phyloP scores from a whole-genome alignment of 2,329 filamentous ascomycete species.

The Nakataea oryzae region DNA sequence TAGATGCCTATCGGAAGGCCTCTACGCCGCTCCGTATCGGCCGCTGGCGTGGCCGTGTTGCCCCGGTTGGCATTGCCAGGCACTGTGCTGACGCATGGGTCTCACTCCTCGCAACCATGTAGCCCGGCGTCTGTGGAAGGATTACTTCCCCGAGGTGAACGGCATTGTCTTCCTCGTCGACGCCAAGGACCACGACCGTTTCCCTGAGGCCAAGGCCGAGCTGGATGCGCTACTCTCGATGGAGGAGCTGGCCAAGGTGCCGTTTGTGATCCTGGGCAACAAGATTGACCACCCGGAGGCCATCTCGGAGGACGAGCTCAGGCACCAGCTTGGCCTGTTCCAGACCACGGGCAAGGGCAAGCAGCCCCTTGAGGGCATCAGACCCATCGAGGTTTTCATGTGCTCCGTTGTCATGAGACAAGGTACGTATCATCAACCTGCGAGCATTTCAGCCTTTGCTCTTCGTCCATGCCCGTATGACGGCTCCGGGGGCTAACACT shows the following conservation, averaged over 20 bases:
- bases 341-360: conserved; percentile 96
- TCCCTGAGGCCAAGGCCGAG: conserved; percentile 90
- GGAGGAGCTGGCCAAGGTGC: conserved; percentile 93
- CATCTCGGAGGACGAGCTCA: conserved; percentile 88
- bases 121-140: conserved; percentile 91
- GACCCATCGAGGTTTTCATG: conserved; percentile 97
- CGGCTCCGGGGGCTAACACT: conserved; percentile 5
- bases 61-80: not conserved
- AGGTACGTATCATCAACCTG: conserved; percentile 40
- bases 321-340: conserved; percentile 85
- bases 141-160: conserved; percentile 93
- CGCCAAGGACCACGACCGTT: conserved; percentile 92
- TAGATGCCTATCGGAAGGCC: conserved; percentile 3
- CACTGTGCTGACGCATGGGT: not conserved
- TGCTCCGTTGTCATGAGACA: conserved; percentile 98
- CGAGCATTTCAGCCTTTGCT: not conserved
- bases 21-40: not conserved
- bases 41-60: not conserved
- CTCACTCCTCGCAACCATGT: not conserved
- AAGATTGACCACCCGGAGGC: conserved; percentile 99
- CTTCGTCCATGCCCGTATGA: not conserved
- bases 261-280: conserved; percentile 93
- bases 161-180: conserved; percentile 98
- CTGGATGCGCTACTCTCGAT: conserved; percentile 90
- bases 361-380: conserved; percentile 77